Evolutionary conservation across 257 asterid genomes (phyloP).

Genomic region (Solanum chiquidenum): DNA sequence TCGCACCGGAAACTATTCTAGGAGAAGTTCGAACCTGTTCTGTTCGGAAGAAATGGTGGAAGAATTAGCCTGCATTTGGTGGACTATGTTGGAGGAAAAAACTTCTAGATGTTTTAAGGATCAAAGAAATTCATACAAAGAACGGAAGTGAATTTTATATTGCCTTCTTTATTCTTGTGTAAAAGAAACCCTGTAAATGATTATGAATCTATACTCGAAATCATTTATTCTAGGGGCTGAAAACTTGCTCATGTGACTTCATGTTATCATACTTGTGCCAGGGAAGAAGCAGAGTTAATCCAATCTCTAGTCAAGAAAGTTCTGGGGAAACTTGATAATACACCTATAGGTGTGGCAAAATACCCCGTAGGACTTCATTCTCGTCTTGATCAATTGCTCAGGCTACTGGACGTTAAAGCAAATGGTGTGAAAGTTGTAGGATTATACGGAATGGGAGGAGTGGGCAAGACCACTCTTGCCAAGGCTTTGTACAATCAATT

Average conservation of each 20-base stretch:
- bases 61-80: not conserved
- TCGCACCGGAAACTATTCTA: not conserved
- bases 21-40: not conserved
- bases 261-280: not conserved
- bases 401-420: conserved; percentile 1
- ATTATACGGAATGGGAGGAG: conserved; percentile 16
- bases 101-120: not conserved
- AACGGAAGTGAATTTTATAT: not conserved
- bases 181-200: not conserved
- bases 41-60: not conserved
- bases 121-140: not conserved
- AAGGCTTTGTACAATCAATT: conserved; percentile 11
- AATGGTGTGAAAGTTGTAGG: conserved; percentile 6
- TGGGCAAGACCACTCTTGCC: not conserved
- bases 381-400: conserved; percentile 4
- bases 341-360: conserved; percentile 20
- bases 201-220: not conserved
- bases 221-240: not conserved
- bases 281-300: conserved; percentile 13
- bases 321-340: conserved; percentile 2
- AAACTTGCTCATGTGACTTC: not conserved
- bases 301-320: conserved; percentile 5
- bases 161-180: not conserved
- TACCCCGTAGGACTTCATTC: conserved; percentile 18
- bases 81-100: not conserved